Conservation (phyloP, 106 monocot species). For the Allium cepa region DNA sequence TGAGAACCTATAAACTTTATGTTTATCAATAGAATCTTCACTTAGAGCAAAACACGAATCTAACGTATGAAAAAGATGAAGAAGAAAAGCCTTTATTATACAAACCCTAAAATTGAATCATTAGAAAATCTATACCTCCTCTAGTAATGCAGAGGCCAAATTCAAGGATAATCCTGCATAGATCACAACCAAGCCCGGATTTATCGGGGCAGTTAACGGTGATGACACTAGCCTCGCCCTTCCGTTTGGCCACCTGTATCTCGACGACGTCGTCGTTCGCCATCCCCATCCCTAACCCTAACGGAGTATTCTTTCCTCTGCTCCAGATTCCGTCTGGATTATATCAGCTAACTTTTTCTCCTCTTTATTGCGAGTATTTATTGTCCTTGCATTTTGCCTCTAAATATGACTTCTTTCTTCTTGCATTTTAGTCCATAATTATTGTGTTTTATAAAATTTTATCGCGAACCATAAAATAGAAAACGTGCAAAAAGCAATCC, state of each 20-base stretch:
- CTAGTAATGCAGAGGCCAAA: conserved; percentile 76
- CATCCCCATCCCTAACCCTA: conserved; percentile 24
- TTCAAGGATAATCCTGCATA: conserved; percentile 79
- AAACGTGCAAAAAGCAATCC: too few species aligned
- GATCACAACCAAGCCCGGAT: conserved; percentile 80
- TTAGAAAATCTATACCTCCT: conserved; percentile 36
- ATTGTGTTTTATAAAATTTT: too few species aligned
- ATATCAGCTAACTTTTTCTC: too few species aligned
- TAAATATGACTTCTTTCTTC: too few species aligned
- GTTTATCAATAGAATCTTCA: too few species aligned
- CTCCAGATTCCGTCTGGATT: background rate
- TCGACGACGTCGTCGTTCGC: conserved; percentile 56
- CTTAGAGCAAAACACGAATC: too few species aligned
- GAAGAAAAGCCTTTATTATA: background rate
- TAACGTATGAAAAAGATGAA: too few species aligned
- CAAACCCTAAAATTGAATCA: background rate
- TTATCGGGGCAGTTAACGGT: conserved; percentile 87
- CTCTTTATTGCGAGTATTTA: too few species aligned
- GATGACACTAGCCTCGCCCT: conserved; percentile 61
- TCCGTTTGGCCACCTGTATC: conserved; percentile 42
- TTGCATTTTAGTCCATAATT: too few species aligned
- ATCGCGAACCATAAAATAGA: too few species aligned
- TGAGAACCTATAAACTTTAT: too few species aligned
- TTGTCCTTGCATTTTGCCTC: too few species aligned
- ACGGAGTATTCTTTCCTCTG: conserved; percentile 1